These are phyloP conservation scores for Daldinia loculata DNA, from an alignment of 495 filamentous ascomycete genomes.

Conservation along the genomic window DNA sequence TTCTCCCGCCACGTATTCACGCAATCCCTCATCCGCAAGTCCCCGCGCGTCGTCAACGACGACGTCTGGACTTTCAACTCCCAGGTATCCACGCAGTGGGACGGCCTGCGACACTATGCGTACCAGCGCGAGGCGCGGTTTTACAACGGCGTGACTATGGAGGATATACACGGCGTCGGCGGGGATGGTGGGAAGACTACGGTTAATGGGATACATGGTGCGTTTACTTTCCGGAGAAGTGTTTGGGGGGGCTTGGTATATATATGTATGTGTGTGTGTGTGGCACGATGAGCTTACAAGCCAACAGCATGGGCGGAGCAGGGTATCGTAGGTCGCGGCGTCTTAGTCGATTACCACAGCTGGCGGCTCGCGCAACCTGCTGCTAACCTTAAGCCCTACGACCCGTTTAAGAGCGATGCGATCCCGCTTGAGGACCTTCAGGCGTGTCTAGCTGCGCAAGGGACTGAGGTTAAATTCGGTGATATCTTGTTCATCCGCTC, in stretches of 20 bases:
- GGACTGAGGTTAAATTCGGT: slow-evolving; percentile 60
- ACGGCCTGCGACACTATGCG: slow-evolving; percentile 56
- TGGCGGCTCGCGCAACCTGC: slow-evolving; percentile 52
- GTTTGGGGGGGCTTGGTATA: background rate
- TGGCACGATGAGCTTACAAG: background rate
- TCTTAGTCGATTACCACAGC: slow-evolving; percentile 66
- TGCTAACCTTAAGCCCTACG: slow-evolving; percentile 39
- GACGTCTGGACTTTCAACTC: slow-evolving; percentile 70
- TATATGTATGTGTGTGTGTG: background rate
- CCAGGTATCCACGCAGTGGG: slow-evolving; percentile 59
- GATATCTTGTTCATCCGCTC: slow-evolving; percentile 63
- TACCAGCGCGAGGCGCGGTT: slow-evolving; percentile 64
- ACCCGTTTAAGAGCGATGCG: slow-evolving; percentile 51
- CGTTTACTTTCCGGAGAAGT: background rate
- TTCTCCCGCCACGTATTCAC: slow-evolving; percentile 53
- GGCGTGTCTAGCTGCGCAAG: slow-evolving; percentile 56
- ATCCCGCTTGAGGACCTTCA: slow-evolving; percentile 59
- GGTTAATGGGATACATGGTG: slow-evolving; percentile 63
- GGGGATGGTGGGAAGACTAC: slow-evolving; percentile 46
- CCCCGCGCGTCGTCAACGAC: slow-evolving; percentile 60
- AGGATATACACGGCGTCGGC: slow-evolving; percentile 60
- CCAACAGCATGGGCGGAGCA: slow-evolving; percentile 54
- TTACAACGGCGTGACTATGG: slow-evolving; percentile 68
- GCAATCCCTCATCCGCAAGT: slow-evolving; percentile 51
- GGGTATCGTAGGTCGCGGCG: slow-evolving; percentile 66